Conservation (phyloP, 805 yeast genomes). For the Candida broadrunensis region DNA sequence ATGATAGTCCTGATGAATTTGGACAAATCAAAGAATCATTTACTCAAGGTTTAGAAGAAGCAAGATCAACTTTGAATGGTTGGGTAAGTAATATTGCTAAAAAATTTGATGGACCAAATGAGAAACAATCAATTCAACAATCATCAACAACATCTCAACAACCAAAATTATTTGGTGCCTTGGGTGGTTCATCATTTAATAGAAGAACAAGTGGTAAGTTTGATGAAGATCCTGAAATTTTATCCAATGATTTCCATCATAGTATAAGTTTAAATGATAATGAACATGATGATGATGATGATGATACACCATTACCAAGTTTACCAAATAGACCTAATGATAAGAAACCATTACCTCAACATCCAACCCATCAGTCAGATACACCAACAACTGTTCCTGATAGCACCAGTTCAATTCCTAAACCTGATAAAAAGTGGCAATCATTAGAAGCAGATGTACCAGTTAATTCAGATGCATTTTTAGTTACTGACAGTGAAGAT, state of each 20-base stretch:
- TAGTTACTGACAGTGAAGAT: constrained; percentile 44
- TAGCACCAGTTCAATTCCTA: background rate
- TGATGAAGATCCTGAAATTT: constrained; percentile 57
- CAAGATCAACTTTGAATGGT: constrained; percentile 67
- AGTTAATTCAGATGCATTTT: constrained; percentile 40
- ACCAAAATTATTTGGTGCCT: constrained; percentile 43
- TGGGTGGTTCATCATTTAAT: constrained; percentile 41
- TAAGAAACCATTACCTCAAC: background rate
- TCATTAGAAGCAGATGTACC: constrained; percentile 37
- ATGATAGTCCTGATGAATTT: constrained; percentile 49
- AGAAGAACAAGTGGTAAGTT: constrained; percentile 19
- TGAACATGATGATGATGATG: constrained; percentile 15
- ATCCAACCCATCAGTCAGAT: background rate
- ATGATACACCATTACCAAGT: constrained; percentile 3
- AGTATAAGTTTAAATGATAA: constrained; percentile 42
- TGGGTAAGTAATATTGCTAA: constrained; percentile 75
- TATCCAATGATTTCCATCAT: constrained; percentile 48
- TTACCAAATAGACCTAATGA: constrained; percentile 7
- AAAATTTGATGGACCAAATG: constrained; percentile 33
- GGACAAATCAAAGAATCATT: constrained; percentile 67
- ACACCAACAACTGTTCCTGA: background rate
- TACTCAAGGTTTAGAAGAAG: constrained; percentile 75
- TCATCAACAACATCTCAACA: constrained; percentile 10
- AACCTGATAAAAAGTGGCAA: constrained; percentile 29
- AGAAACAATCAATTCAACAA: constrained; percentile 4